Conservation (phyloP, 805 yeast genomes). For the Metschnikowia borealis region DNA sequence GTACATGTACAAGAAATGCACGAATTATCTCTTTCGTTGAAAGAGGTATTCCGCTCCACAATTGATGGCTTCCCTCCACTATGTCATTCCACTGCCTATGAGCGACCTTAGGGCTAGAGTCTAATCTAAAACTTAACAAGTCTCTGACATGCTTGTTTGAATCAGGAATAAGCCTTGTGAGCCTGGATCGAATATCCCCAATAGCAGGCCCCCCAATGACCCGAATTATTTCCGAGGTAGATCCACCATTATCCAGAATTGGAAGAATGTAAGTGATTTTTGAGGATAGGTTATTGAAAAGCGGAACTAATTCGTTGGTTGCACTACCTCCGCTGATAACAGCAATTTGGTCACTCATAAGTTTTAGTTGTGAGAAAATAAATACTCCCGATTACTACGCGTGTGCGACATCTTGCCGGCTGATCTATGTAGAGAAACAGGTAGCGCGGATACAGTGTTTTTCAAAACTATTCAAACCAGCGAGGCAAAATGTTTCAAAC, state of each 20-base stretch:
- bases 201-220: constrained; percentile 94
- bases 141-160: constrained; percentile 33
- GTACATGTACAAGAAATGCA: constrained; percentile 73
- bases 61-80: constrained; percentile 70
- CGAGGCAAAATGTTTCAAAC: too few species aligned
- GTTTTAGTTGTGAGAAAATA: too few species aligned
- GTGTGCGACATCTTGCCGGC: too few species aligned
- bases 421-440: too few species aligned
- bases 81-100: constrained; percentile 69
- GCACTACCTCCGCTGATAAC: constrained; percentile 84
- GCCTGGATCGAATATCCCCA: constrained; percentile 83
- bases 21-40: constrained; percentile 68
- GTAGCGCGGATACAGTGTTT: too few species aligned
- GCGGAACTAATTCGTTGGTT: constrained; percentile 67
- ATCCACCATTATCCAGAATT: constrained; percentile 90
- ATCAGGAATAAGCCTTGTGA: constrained; percentile 67
- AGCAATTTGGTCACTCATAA: constrained; percentile 16
- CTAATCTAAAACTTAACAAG: constrained; percentile 46
- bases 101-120: constrained; percentile 48
- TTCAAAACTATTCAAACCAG: too few species aligned
- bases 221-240: constrained; percentile 82
- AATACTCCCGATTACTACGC: too few species aligned
- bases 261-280: constrained; percentile 69
- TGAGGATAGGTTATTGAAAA: constrained; percentile 46
- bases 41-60: constrained; percentile 61